Evolutionary conservation across 2,329 filamentous ascomycete species (phyloP).

Genomic region (Colletotrichum euphorbiae): DNA sequence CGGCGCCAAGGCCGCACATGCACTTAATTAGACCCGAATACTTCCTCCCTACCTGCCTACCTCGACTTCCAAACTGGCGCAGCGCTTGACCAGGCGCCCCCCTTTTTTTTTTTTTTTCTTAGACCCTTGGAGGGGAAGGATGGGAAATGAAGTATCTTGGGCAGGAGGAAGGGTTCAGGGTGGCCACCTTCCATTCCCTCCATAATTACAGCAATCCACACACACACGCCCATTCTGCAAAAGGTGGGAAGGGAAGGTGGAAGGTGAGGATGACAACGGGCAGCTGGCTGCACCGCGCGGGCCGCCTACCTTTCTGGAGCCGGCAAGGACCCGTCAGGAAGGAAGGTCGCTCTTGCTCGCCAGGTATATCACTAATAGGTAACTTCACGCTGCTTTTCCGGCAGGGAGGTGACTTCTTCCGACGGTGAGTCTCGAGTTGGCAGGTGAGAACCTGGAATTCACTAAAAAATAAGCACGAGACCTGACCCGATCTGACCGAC

Average conservation of each 20-base stretch:
- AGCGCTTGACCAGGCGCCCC: constrained; percentile 40
- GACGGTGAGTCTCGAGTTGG: constrained; percentile 21
- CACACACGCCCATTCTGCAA: constrained; percentile 29
- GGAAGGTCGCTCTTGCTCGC: constrained; percentile 3
- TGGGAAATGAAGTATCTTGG: constrained; percentile 21
- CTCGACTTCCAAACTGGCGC: constrained; percentile 5
- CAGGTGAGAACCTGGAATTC: constrained; percentile 17
- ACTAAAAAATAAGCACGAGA: not conserved
- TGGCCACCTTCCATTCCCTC: constrained; percentile 31
- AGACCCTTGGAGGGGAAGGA: constrained; percentile 22
- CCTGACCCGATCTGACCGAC: not conserved
- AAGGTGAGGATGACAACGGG: constrained; percentile 25
- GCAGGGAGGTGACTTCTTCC: constrained; percentile 23
- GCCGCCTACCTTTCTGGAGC: constrained; percentile 5
- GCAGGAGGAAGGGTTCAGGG: constrained; percentile 16
- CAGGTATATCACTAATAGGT: not conserved
- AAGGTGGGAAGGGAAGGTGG: constrained; percentile 19
- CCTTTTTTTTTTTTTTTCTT: not conserved
- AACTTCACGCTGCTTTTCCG: not conserved
- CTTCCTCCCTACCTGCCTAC: not conserved
- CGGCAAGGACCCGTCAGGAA: not conserved
- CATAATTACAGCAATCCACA: constrained; percentile 16
- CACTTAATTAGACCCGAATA: constrained; percentile 4
- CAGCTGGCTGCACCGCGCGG: constrained; percentile 20
- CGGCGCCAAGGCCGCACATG: constrained; percentile 9